phyloP scores from a whole-genome alignment of 305 asterid genomes.

The Fraxinus platypoda region DNA sequence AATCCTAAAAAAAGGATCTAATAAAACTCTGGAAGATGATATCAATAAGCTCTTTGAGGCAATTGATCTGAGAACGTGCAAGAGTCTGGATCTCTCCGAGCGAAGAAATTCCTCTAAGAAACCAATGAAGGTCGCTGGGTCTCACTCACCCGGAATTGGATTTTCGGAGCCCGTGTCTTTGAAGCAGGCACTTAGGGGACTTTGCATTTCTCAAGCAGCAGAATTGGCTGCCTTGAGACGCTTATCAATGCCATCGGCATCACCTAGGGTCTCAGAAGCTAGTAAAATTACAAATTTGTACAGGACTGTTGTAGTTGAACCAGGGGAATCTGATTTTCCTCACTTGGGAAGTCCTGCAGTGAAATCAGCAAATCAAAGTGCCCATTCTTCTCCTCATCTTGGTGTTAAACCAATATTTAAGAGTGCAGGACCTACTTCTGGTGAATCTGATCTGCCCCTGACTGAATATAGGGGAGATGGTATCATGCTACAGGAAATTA shows the following conservation, averaged over 20 bases:
- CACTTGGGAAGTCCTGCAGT: conserved; percentile 20
- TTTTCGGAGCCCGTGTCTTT: conserved; percentile 79
- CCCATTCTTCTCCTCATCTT: conserved; percentile 35
- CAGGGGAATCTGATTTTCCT: conserved; percentile 34
- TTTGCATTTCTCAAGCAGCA: conserved; percentile 92
- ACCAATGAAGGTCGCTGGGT: conserved; percentile 68
- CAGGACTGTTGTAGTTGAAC: conserved; percentile 38
- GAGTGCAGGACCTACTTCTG: neutral
- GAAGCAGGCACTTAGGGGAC: conserved; percentile 89
- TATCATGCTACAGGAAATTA: conserved; percentile 24
- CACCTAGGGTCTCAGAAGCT: conserved; percentile 66
- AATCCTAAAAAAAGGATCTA: conserved; percentile 39
- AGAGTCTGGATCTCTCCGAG: conserved; percentile 72
- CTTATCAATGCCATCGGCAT: conserved; percentile 54
- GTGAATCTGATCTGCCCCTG: conserved; percentile 19
- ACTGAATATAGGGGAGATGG: conserved; percentile 17
- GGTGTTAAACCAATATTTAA: conserved; percentile 3
- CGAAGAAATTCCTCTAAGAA: conserved; percentile 70
- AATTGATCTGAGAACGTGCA: conserved; percentile 57
- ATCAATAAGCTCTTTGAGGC: conserved; percentile 80
- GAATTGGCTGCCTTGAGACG: conserved; percentile 82
- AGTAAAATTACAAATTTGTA: conserved; percentile 40
- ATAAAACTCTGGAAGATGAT: conserved; percentile 52
- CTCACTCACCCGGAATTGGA: conserved; percentile 71
- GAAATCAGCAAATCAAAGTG: conserved; percentile 32